Evolutionary conservation across 257 asterid genomes (phyloP).

Genomic region (Plantago ovata): DNA sequence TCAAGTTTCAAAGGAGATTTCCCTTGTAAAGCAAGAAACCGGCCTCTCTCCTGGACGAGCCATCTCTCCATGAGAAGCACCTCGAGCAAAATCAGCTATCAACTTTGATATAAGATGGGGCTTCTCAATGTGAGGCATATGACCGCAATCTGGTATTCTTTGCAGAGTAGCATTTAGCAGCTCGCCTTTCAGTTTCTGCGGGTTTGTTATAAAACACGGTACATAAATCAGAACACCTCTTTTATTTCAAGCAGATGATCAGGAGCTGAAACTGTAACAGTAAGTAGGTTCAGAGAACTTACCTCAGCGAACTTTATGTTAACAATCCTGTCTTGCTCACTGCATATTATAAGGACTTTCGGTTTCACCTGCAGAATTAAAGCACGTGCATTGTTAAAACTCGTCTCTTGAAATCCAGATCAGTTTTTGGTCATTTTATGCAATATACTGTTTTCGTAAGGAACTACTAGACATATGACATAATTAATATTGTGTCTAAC

Average conservation of each 20-base stretch:
- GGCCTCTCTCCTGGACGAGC: neutral
- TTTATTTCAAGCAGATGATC: too few species aligned
- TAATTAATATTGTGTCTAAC: too few species aligned
- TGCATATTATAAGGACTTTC: slow-evolving; percentile 52
- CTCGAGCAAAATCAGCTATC: slow-evolving; percentile 33
- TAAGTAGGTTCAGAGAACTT: slow-evolving; percentile 13
- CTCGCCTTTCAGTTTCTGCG: slow-evolving; percentile 52
- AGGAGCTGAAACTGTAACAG: too few species aligned
- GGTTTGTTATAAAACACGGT: neutral
- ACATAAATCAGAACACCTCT: neutral
- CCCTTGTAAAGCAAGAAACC: slow-evolving; percentile 1
- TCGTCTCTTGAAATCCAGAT: too few species aligned
- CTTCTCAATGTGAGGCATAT: slow-evolving; percentile 74
- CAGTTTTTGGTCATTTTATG: too few species aligned
- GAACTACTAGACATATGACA: too few species aligned
- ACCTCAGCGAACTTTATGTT: slow-evolving; percentile 51
- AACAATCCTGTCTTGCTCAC: slow-evolving; percentile 52
- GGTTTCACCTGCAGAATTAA: slow-evolving; percentile 50
- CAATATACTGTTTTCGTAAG: too few species aligned
- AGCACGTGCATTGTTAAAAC: neutral
- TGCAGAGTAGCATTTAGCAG: slow-evolving; percentile 46
- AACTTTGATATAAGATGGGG: slow-evolving; percentile 36
- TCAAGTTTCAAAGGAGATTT: neutral
- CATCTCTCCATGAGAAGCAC: neutral
- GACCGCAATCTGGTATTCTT: slow-evolving; percentile 49